Percentiles rank a stretch among this genome's conserved stretches.
phyloP scores from a whole-genome alignment of 106 monocot genomes.

The Iris macrosiphon region DNA sequence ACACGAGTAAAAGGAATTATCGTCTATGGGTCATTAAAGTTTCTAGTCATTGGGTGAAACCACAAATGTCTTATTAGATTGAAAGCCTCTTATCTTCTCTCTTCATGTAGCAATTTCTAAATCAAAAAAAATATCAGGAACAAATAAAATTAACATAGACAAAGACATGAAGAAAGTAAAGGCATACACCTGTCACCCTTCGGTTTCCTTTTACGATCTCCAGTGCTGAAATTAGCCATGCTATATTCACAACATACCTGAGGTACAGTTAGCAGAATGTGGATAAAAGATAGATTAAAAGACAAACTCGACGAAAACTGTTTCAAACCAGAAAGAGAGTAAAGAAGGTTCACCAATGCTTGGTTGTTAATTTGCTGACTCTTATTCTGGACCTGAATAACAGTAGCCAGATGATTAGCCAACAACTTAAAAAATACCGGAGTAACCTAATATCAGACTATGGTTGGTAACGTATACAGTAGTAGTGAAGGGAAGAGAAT shows the following conservation, averaged over 20 bases:
- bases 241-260: constrained; percentile 96
- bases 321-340: not conserved
- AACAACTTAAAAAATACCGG: not conserved
- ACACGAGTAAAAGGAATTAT: too few relatives aligned
- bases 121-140: too few relatives aligned
- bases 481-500: too few relatives aligned
- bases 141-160: too few relatives aligned
- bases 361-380: constrained; percentile 59
- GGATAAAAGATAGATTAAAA: not conserved
- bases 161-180: too few relatives aligned
- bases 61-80: too few relatives aligned
- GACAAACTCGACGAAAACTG: not conserved
- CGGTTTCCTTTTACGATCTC: constrained; percentile 76
- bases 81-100: too few relatives aligned
- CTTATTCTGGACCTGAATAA: constrained; percentile 74
- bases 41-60: too few relatives aligned
- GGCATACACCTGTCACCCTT: constrained; percentile 84
- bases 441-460: too few relatives aligned
- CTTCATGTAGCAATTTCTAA: too few relatives aligned
- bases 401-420: not conserved
- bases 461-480: too few relatives aligned
- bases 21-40: too few relatives aligned
- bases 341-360: constrained; percentile 50
- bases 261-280: not conserved
- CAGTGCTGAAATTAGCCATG: constrained; percentile 97